Percentiles rank a stretch among this genome's conserved stretches.
Evolutionary conservation across 2,329 filamentous ascomycete genomes (phyloP).

Genomic region (Cladophialophora chaetospira): DNA sequence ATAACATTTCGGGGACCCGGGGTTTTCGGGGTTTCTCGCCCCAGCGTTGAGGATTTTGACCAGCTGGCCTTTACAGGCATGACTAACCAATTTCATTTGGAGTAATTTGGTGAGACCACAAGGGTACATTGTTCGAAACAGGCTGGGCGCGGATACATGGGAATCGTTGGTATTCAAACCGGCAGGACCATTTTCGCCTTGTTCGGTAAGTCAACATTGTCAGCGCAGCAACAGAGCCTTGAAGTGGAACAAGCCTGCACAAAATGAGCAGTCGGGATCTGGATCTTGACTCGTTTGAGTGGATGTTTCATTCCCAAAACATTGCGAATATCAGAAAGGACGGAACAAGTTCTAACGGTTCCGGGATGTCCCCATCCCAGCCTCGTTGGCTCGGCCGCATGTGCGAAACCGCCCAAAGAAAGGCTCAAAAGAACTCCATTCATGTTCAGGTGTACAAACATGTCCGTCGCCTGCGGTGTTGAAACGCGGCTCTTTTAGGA

Average conservation of each 20-base stretch:
- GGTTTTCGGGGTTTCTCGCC: slow-evolving; percentile 9
- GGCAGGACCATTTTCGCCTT: slow-evolving; percentile 5
- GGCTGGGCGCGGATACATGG: slow-evolving; percentile 1
- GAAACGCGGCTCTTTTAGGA: no score
- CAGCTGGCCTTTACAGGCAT: neutral
- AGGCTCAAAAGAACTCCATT: no score
- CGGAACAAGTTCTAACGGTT: no score
- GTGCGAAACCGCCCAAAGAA: no score
- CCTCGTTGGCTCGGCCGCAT: no score
- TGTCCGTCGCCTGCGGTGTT: no score
- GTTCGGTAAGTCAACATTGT: neutral
- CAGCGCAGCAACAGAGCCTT: slow-evolving; percentile 2
- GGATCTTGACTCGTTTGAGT: slow-evolving; percentile 1
- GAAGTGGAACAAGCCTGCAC: neutral
- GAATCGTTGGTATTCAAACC: neutral
- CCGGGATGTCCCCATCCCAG: no score
- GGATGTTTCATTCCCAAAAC: slow-evolving; percentile 6
- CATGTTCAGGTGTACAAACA: no score
- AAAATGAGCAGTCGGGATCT: neutral
- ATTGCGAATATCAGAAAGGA: no score
- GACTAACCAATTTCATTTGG: slow-evolving; percentile 3
- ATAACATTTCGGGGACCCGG: slow-evolving; percentile 12
- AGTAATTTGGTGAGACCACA: slow-evolving; percentile 6
- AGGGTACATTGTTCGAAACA: slow-evolving; percentile 3
- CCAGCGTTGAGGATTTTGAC: neutral